Conservation (phyloP, 148 eudicot genomes). For the Heliamphora exappendiculata region DNA sequence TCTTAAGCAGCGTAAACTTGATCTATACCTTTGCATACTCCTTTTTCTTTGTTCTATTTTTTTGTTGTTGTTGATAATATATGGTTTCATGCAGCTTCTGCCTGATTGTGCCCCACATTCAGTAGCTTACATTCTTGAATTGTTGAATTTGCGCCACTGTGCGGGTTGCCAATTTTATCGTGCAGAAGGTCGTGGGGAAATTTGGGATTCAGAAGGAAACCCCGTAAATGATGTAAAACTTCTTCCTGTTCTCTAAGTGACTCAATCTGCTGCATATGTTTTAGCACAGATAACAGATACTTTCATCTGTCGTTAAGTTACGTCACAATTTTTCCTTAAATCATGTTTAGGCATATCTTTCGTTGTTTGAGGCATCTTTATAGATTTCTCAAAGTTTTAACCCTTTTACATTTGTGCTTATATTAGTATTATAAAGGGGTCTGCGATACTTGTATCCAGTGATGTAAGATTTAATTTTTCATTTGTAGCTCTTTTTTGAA, state of each 20-base stretch:
- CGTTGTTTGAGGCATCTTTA: background rate
- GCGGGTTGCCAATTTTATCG: constrained; percentile 91
- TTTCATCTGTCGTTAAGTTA: background rate
- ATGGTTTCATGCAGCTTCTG: constrained; percentile 60
- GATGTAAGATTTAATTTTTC: background rate
- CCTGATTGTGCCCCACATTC: constrained; percentile 92
- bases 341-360: background rate
- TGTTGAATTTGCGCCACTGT: constrained; percentile 69
- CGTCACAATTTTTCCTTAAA: background rate
- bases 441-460: background rate
- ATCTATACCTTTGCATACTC: constrained; percentile 7
- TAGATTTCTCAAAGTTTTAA: background rate
- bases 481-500: background rate
- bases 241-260: background rate
- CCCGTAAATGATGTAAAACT: constrained; percentile 67
- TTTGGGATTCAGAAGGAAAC: constrained; percentile 76
- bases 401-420: background rate
- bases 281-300: background rate
- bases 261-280: background rate
- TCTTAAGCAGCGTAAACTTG: background rate
- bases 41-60: background rate
- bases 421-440: background rate
- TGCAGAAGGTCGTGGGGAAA: constrained; percentile 72
- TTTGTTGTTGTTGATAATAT: constrained; percentile 14
- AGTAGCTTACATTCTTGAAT: constrained; percentile 67